Evolutionary conservation across 345 rosid genomes (phyloP).

Genomic region (Anacardium occidentale): DNA sequence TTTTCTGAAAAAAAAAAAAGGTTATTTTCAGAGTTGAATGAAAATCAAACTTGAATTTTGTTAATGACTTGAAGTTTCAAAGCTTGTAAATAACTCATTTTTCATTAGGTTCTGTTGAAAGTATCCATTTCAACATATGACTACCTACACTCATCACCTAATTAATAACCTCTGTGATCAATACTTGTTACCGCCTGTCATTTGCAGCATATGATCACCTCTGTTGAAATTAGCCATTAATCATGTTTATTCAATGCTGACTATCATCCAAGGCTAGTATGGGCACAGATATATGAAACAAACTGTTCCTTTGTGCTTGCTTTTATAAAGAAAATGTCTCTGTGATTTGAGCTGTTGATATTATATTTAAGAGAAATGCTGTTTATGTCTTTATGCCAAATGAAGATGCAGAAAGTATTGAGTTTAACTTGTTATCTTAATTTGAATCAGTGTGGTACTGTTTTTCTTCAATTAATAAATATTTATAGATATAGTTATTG

Average conservation of each 20-base stretch:
- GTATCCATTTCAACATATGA: not conserved
- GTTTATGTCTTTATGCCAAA: not conserved
- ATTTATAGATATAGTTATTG: not conserved
- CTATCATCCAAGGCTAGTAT: not conserved
- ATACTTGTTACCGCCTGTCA: not conserved
- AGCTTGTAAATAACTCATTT: not conserved
- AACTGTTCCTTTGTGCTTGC: not conserved
- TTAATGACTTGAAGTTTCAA: no score
- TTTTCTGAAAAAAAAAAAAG: no score
- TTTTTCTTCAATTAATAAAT: not conserved
- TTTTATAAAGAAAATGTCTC: not conserved
- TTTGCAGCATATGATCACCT: no score
- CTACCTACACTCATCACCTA: not conserved
- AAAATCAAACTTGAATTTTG: no score
- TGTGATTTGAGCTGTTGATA: not conserved
- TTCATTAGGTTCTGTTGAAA: not conserved
- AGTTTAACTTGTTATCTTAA: not conserved
- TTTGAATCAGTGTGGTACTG: not conserved
- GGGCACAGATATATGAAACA: not conserved
- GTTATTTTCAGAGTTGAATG: not conserved
- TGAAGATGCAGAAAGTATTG: not conserved
- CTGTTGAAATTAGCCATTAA: no score
- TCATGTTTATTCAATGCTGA: not conserved
- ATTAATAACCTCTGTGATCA: not conserved
- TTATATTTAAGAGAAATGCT: not conserved